Percentiles rank a stretch among this genome's conserved stretches.
Evolutionary conservation across 306 rosid species (phyloP).

Genomic region (Quercus suber): DNA sequence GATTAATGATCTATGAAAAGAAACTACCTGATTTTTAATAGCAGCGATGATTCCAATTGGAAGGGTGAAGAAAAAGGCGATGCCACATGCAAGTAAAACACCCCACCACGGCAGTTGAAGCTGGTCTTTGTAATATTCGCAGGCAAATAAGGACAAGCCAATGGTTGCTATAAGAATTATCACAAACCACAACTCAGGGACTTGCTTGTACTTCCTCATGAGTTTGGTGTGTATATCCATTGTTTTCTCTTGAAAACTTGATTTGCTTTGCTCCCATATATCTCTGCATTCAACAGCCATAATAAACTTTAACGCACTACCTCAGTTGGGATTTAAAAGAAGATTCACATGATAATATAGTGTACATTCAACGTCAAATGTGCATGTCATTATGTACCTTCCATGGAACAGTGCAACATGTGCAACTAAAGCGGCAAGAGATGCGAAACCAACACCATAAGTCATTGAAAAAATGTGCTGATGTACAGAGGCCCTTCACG

Average conservation of each 20-base stretch:
- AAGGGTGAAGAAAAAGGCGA: conserved; percentile 84
- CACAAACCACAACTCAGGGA: conserved; percentile 90
- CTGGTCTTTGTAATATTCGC: conserved; percentile 73
- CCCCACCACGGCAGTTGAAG: conserved; percentile 98
- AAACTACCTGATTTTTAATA: conserved; percentile 73
- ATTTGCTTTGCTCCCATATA: conserved; percentile 79
- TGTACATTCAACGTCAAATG: too few relatives aligned
- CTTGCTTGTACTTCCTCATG: conserved; percentile 70
- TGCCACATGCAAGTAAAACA: conserved; percentile 70
- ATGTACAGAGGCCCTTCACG: conserved; percentile 54
- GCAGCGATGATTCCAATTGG: conserved; percentile 91
- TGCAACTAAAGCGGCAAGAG: conserved; percentile 67
- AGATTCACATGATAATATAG: background rate
- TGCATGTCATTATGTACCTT: conserved; percentile 36
- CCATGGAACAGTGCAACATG: conserved; percentile 92
- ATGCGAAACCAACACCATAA: conserved; percentile 86
- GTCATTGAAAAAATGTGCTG: conserved; percentile 64
- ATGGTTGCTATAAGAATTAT: conserved; percentile 54
- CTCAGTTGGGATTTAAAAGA: too few relatives aligned
- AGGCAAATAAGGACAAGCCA: conserved; percentile 48
- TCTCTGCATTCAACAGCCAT: conserved; percentile 42
- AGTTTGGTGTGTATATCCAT: conserved; percentile 78
- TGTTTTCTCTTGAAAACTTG: conserved; percentile 49
- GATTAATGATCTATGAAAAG: background rate
- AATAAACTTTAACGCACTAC: background rate